A percentile compares a stretch with the other conserved stretches of the same genome.
Evolutionary conservation across 2,329 filamentous ascomycete genomes (phyloP).

Genomic region (Pseudopyricularia cyperi): DNA sequence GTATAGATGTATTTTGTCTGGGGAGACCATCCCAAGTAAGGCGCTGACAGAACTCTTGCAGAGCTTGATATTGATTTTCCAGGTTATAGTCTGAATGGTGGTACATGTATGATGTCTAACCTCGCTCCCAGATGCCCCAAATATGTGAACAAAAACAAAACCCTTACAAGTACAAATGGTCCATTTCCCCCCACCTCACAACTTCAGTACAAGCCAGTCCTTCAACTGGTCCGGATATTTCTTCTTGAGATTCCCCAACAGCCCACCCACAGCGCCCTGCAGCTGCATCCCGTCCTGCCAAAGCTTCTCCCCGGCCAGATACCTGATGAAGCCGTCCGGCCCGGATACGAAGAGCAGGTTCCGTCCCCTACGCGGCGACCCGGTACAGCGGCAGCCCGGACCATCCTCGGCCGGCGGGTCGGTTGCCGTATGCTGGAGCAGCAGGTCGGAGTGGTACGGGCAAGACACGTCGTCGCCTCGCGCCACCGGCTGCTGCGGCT

Average conservation of each 20-base stretch:
- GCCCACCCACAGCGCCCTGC: constrained; percentile 62
- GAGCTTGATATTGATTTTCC: too few species aligned
- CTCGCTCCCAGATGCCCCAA: too few species aligned
- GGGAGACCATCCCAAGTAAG: too few species aligned
- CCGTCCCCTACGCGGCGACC: constrained; percentile 25
- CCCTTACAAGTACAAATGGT: not conserved
- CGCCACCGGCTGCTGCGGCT: not conserved
- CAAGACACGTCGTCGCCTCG: constrained; percentile 8
- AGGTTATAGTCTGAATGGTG: too few species aligned
- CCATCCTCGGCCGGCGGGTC: constrained; percentile 9
- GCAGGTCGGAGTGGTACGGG: constrained; percentile 12
- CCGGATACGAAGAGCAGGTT: constrained; percentile 77
- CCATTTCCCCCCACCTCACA: constrained; percentile 24
- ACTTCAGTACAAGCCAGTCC: constrained; percentile 41
- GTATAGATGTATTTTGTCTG: too few species aligned
- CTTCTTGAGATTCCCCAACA: constrained; percentile 47
- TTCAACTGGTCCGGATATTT: constrained; percentile 20
- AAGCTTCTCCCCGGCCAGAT: constrained; percentile 67
- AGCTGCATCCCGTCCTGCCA: constrained; percentile 61
- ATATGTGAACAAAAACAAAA: not conserved
- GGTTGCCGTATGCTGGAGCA: constrained; percentile 11
- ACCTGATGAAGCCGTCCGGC: constrained; percentile 75
- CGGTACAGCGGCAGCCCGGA: constrained; percentile 13
- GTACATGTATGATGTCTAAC: too few species aligned
- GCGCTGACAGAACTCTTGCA: too few species aligned